Conservation (phyloP, 257 asterid species). For the Cruciata laevipes region DNA sequence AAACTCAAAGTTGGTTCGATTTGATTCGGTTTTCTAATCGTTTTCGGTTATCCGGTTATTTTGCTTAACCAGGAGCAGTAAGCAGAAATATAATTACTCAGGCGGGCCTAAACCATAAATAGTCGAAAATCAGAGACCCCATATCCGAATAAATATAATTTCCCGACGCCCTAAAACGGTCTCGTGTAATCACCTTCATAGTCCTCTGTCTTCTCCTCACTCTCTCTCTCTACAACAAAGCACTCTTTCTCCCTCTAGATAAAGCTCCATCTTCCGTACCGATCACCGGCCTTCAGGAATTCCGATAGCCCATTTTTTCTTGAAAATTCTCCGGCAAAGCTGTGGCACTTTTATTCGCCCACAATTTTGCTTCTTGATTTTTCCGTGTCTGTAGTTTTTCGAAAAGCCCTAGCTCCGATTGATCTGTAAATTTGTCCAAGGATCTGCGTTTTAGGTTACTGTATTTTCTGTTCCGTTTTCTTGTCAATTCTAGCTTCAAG, state of each 20-base stretch:
- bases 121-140: slow-evolving; percentile 12
- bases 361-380: slow-evolving; percentile 15
- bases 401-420: slow-evolving; percentile 12
- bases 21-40: too few relatives aligned
- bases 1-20: too few relatives aligned
- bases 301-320: slow-evolving; percentile 4
- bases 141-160: slow-evolving; percentile 22
- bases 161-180: slow-evolving; percentile 40
- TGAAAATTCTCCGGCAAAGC: slow-evolving; percentile 6
- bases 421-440: slow-evolving; percentile 16
- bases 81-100: too few relatives aligned
- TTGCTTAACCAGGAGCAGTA: too few relatives aligned
- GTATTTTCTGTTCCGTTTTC: slow-evolving; percentile 7
- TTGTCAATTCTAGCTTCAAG: slow-evolving; percentile 13
- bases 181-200: slow-evolving; percentile 20
- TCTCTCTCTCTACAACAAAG: not conserved
- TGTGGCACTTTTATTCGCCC: slow-evolving; percentile 23
- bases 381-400: not conserved
- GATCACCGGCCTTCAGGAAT: not conserved
- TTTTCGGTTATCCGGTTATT: too few relatives aligned
- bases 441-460: slow-evolving; percentile 17
- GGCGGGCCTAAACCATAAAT: not conserved
- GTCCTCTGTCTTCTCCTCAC: not conserved
- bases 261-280: slow-evolving; percentile 8
- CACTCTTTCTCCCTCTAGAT: not conserved